phyloP scores from a whole-genome alignment of 2,329 filamentous ascomycete species.

The Myrmaecium sp. region DNA sequence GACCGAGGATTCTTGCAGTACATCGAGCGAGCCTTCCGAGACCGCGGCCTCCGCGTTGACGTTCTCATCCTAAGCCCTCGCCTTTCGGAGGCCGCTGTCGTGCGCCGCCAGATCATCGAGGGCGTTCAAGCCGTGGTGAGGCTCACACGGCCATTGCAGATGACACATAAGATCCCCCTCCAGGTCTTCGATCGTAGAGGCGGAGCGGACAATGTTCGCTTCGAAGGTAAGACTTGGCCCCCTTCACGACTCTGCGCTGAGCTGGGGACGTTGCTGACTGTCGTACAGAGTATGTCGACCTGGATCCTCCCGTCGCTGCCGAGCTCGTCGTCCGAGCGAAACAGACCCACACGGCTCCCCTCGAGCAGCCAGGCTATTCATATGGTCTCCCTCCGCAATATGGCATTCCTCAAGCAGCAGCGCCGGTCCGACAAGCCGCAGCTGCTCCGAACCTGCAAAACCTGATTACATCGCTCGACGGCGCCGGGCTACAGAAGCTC shows the following conservation, averaged over 20 bases:
- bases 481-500: slow-evolving; percentile 52
- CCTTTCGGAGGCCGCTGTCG: slow-evolving; percentile 59
- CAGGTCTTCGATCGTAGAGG: slow-evolving; percentile 71
- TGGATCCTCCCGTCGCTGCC: slow-evolving; percentile 62
- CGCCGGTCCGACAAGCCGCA: slow-evolving; percentile 11
- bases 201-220: slow-evolving; percentile 60
- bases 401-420: slow-evolving; percentile 11
- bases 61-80: slow-evolving; percentile 65
- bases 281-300: slow-evolving; percentile 54
- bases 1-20: slow-evolving; percentile 60
- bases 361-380: slow-evolving; percentile 14
- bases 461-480: slow-evolving; percentile 51
- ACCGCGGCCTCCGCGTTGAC: slow-evolving; percentile 55
- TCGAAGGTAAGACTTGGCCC: slow-evolving; percentile 38
- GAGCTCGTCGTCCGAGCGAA: slow-evolving; percentile 66
- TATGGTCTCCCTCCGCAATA: slow-evolving; percentile 15
- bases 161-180: slow-evolving; percentile 59
- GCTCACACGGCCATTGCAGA: slow-evolving; percentile 12
- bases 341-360: slow-evolving; percentile 22
- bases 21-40: slow-evolving; percentile 60
- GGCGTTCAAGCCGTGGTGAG: slow-evolving; percentile 67
- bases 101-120: slow-evolving; percentile 72
- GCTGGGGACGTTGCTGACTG: slow-evolving; percentile 8
- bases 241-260: slow-evolving; percentile 3
- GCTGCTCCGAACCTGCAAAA: slow-evolving; percentile 37